Conservation (phyloP, 169 alveolate genomes). For the Cyclospora cayetanensis region DNA sequence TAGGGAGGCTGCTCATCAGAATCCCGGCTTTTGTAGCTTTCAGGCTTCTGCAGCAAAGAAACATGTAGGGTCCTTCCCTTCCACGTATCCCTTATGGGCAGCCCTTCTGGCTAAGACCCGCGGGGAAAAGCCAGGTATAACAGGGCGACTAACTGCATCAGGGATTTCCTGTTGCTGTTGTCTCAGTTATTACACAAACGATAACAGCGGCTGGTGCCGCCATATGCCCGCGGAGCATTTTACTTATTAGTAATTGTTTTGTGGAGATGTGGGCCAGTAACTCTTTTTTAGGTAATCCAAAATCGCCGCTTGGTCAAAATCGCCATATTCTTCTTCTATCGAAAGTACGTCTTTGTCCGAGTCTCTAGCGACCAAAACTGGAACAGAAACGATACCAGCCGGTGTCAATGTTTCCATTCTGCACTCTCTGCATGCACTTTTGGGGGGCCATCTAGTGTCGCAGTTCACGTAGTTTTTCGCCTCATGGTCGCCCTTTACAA, state of each 20-base stretch:
- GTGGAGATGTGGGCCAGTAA: slow-evolving; percentile 3
- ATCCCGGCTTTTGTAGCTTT: no score
- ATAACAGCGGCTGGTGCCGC: no score
- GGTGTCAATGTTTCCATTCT: neutral
- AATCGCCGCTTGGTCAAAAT: slow-evolving; percentile 10
- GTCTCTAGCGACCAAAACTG: slow-evolving; percentile 21
- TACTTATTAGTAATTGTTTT: no score
- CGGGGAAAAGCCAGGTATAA: no score
- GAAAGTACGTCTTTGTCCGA: slow-evolving; percentile 16
- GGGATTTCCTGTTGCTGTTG: neutral
- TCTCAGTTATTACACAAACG: neutral
- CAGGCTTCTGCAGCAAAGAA: no score
- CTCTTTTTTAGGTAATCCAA: neutral
- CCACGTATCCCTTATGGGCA: no score
- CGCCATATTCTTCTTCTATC: slow-evolving; percentile 3
- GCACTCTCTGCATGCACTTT: slow-evolving; percentile 16
- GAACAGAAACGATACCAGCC: neutral
- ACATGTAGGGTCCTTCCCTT: no score
- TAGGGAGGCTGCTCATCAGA: no score
- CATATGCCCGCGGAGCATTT: no score
- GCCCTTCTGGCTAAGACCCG: no score
- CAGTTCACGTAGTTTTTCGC: slow-evolving; percentile 44
- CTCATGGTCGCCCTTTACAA: neutral
- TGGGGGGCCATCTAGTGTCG: slow-evolving; percentile 53
- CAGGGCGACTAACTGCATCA: no score